A percentile compares a stretch with the other conserved stretches of the same genome.
Evolutionary conservation across 1,139 yeast genomes (phyloP).

Genomic region (Geotrichum fermentans): DNA sequence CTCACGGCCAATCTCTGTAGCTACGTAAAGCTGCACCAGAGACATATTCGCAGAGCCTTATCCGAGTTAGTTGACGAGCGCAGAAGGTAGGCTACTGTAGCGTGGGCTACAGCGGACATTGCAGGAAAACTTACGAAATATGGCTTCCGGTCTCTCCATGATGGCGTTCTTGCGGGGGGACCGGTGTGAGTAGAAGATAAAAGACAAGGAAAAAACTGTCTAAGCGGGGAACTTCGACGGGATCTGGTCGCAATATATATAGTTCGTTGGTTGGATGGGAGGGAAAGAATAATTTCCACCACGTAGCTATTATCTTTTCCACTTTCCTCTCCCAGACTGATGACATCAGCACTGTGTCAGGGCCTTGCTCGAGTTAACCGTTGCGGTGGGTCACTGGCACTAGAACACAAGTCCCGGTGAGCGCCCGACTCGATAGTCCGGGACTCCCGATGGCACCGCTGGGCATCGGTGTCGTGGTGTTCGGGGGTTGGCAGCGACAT

Average conservation of each 20-base stretch:
- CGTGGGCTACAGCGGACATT: too few relatives aligned
- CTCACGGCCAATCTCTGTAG: constrained; percentile 87
- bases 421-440: background rate
- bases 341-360: background rate
- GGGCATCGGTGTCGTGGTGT: too few relatives aligned
- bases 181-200: background rate
- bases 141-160: constrained; percentile 23
- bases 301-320: too few relatives aligned
- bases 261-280: too few relatives aligned
- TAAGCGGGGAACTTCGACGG: too few relatives aligned
- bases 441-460: background rate
- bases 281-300: constrained; percentile 3
- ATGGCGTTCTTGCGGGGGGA: background rate
- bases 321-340: too few relatives aligned
- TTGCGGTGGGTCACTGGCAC: background rate
- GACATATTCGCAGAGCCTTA: constrained; percentile 95
- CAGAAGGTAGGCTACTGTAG: constrained; percentile 2
- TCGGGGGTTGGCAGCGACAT: background rate
- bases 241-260: too few relatives aligned
- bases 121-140: constrained; percentile 20
- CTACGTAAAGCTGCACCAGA: constrained; percentile 82
- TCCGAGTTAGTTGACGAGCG: too few relatives aligned
- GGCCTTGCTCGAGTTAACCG: background rate
- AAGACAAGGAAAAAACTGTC: too few relatives aligned
- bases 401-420: background rate